These are phyloP conservation scores for Lepidopterella palustris DNA, from an alignment of 495 filamentous ascomycete species.

Conservation along the genomic window DNA sequence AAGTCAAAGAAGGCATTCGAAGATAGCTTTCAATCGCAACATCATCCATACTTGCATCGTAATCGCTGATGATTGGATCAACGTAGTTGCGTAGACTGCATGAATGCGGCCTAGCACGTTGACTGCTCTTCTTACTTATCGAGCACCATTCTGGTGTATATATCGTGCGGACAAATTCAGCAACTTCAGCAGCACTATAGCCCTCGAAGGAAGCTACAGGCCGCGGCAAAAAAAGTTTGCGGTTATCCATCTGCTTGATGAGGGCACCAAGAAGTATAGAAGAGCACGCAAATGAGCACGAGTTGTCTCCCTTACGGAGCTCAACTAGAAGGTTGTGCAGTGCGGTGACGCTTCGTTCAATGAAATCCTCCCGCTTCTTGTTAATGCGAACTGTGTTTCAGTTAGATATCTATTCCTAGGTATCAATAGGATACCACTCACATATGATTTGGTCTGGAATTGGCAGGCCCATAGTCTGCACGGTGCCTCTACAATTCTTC, in stretches of 20 bases:
- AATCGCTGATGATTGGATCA: not conserved
- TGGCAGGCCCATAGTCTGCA: constrained; percentile 12
- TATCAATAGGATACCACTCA: not conserved
- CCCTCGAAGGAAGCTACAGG: not conserved
- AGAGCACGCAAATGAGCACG: not conserved
- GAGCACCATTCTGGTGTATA: not conserved
- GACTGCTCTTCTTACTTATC: not conserved
- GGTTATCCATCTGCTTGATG: not conserved
- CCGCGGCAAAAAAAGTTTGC: not conserved
- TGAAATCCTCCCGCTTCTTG: not conserved
- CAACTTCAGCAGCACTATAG: not conserved
- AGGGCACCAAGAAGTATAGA: not conserved
- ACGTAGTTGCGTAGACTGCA: not conserved
- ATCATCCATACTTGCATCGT: not conserved
- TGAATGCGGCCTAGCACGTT: not conserved
- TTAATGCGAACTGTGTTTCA: not conserved
- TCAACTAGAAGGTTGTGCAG: not conserved
- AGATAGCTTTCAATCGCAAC: not conserved
- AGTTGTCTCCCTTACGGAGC: not conserved
- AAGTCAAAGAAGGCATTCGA: too few species aligned
- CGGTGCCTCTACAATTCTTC: not conserved
- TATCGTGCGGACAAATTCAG: not conserved
- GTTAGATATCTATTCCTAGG: not conserved
- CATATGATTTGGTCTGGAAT: not conserved
- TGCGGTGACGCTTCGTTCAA: not conserved